A percentile compares a stretch with the other conserved stretches of the same genome.
phyloP scores from a whole-genome alignment of 176 grass and related monocot genomes.

The Saccharum spontaneum region DNA sequence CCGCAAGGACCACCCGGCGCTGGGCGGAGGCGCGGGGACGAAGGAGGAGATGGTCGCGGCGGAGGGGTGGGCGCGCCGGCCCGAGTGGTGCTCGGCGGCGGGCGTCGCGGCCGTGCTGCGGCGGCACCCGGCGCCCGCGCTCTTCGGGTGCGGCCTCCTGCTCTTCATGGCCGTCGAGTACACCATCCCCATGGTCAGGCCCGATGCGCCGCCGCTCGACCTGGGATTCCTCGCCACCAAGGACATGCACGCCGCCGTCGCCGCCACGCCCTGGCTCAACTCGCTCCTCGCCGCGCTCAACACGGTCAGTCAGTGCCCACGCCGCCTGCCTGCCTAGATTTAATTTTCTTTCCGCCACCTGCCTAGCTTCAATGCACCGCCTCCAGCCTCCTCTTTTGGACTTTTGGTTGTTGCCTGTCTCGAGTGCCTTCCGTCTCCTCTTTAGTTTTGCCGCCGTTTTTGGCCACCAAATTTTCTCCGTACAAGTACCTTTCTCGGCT shows the following conservation, averaged over 20 bases:
- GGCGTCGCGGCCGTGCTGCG: constrained; percentile 16
- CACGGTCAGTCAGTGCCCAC: constrained; percentile 40
- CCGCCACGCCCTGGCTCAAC: constrained; percentile 62
- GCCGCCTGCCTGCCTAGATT: background rate
- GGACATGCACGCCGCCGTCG: constrained; percentile 54
- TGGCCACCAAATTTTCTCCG: background rate
- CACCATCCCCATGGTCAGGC: constrained; percentile 75
- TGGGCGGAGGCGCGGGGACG: background rate
- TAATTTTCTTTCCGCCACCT: background rate
- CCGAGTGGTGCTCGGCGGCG: constrained; percentile 32
- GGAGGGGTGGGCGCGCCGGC: background rate
- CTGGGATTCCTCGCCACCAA: constrained; percentile 64
- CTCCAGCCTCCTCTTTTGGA: too few species aligned
- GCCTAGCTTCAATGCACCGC: background rate
- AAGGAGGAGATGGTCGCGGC: background rate
- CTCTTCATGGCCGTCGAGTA: constrained; percentile 96
- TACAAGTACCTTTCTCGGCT: background rate
- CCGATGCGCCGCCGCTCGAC: constrained; percentile 66
- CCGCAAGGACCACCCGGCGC: background rate
- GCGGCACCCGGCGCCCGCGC: constrained; percentile 56
- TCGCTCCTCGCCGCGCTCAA: constrained; percentile 84
- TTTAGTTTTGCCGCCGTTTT: background rate
- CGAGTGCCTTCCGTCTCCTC: background rate
- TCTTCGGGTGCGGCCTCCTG: constrained; percentile 57
- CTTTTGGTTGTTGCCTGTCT: background rate